Percentiles rank a stretch among this genome's conserved stretches.
Evolutionary conservation across 179 eudicot genomes (phyloP).

Genomic region (Heliamphora pulchella): DNA sequence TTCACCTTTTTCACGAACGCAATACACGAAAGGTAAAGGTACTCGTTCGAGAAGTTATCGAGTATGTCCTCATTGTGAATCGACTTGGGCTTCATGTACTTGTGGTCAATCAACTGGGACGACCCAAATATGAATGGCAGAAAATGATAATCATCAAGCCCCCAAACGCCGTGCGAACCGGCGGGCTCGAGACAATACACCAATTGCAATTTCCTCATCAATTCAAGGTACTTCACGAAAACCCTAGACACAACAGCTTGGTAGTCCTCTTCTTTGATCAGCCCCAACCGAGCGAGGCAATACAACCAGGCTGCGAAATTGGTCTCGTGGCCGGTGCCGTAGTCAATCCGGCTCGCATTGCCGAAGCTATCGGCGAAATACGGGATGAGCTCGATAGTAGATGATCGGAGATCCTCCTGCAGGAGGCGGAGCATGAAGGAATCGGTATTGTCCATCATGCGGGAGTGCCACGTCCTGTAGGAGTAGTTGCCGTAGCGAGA

Average conservation of each 20-base stretch:
- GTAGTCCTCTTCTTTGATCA: conserved; percentile 72
- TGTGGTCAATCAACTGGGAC: conserved; percentile 86
- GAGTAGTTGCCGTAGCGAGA: conserved; percentile 68
- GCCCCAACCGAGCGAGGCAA: conserved; percentile 67
- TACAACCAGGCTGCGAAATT: conserved; percentile 92
- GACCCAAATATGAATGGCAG: conserved; percentile 83
- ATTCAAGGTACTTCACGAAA: conserved; percentile 66
- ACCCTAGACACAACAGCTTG: conserved; percentile 68
- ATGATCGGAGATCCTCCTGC: conserved; percentile 27
- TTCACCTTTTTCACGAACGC: conserved; percentile 75
- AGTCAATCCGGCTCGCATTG: conserved; percentile 69
- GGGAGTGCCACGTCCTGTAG: conserved; percentile 59
- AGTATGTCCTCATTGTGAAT: conserved; percentile 85
- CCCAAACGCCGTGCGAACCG: conserved; percentile 98
- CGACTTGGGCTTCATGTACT: conserved; percentile 95
- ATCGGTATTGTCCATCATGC: conserved; percentile 36
- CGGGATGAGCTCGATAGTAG: conserved; percentile 50
- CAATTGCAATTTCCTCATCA: conserved; percentile 82
- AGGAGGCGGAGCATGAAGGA: conserved; percentile 34
- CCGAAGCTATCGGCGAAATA: conserved; percentile 85
- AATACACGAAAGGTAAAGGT: conserved; percentile 67
- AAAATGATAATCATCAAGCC: conserved; percentile 90
- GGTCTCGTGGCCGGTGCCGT: conserved; percentile 91
- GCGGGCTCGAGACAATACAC: conserved; percentile 83
- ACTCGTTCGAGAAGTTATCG: conserved; percentile 73